phyloP scores from a whole-genome alignment of 2,329 filamentous ascomycete species.

The Monilinia fructicola region DNA sequence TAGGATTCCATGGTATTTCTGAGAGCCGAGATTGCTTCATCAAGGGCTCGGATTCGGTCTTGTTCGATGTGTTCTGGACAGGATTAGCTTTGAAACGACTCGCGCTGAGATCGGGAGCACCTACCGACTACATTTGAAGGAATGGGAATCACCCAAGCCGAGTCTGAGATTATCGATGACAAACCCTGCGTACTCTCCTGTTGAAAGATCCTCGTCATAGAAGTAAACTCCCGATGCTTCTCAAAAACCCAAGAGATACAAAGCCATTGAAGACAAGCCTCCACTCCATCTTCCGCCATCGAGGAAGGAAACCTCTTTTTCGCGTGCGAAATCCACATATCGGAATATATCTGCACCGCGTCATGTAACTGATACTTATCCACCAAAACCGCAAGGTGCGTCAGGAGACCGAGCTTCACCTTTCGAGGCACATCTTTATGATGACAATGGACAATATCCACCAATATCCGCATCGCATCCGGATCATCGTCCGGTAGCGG shows the following conservation, averaged over 20 bases:
- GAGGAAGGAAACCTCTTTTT: slow-evolving; percentile 8
- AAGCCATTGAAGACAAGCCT: slow-evolving; percentile 18
- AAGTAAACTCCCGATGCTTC: not conserved
- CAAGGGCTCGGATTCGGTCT: slow-evolving; percentile 2
- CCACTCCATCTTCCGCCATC: not conserved
- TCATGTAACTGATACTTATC: slow-evolving; percentile 36
- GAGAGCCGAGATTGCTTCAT: slow-evolving; percentile 9
- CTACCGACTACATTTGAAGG: slow-evolving; percentile 7
- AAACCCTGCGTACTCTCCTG: slow-evolving; percentile 15
- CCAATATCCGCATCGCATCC: slow-evolving; percentile 38
- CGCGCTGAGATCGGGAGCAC: too few relatives aligned
- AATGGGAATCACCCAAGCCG: slow-evolving; percentile 12
- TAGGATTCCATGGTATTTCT: slow-evolving; percentile 14
- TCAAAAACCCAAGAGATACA: slow-evolving; percentile 23
- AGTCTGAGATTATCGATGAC: not conserved
- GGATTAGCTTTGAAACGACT: not conserved
- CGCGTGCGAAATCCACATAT: slow-evolving; percentile 19
- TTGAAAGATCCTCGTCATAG: slow-evolving; percentile 15
- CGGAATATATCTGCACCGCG: slow-evolving; percentile 22
- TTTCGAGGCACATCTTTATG: slow-evolving; percentile 32
- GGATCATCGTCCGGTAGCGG: slow-evolving; percentile 39
- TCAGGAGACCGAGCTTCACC: slow-evolving; percentile 35
- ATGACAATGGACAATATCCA: slow-evolving; percentile 40
- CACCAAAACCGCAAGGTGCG: slow-evolving; percentile 36
- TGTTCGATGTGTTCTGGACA: slow-evolving; percentile 5